phyloP scores from a whole-genome alignment of 2,329 filamentous ascomycete species.

The Aspergillus jensenii region DNA sequence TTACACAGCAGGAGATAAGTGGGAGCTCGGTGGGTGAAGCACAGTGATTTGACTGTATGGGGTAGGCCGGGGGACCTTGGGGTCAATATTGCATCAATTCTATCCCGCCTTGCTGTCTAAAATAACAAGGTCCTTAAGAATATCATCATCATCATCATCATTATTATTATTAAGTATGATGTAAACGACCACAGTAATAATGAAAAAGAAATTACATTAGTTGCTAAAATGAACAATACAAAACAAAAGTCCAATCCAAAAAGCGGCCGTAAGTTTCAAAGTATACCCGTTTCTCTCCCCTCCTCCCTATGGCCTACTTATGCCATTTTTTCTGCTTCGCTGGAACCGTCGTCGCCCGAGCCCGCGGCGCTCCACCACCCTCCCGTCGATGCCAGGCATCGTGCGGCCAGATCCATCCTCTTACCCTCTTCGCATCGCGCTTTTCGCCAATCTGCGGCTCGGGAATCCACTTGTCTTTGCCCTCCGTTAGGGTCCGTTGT shows the following conservation, averaged over 20 bases:
- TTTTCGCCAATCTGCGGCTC: constrained; percentile 60
- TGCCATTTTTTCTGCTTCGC: constrained; percentile 37
- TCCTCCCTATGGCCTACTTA: constrained; percentile 38
- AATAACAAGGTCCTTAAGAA: too few species aligned
- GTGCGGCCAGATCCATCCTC: constrained; percentile 63
- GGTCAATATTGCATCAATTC: background rate
- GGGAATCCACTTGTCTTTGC: constrained; percentile 63
- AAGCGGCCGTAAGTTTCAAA: background rate
- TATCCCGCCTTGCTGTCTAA: too few species aligned
- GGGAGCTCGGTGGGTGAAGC: background rate
- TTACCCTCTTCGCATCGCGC: constrained; percentile 57
- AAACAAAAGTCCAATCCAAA: background rate
- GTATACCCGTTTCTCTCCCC: background rate
- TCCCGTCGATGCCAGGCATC: constrained; percentile 61
- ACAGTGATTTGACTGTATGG: background rate
- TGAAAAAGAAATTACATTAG: constrained; percentile 11
- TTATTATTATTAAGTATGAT: background rate
- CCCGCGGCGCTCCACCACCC: constrained; percentile 37
- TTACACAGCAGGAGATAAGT: too few species aligned
- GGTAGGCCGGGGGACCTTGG: constrained; percentile 28
- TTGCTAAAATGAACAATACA: constrained; percentile 2
- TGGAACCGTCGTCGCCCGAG: constrained; percentile 19
- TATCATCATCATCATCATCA: background rate
- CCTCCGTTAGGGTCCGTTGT: constrained; percentile 52
- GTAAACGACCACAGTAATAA: background rate